Evolutionary conservation across 768 basidiomycete species (phyloP), one percentile per base, ranked within the genome.

Genomic region (Coprinellus aureogranulatus): DNA sequence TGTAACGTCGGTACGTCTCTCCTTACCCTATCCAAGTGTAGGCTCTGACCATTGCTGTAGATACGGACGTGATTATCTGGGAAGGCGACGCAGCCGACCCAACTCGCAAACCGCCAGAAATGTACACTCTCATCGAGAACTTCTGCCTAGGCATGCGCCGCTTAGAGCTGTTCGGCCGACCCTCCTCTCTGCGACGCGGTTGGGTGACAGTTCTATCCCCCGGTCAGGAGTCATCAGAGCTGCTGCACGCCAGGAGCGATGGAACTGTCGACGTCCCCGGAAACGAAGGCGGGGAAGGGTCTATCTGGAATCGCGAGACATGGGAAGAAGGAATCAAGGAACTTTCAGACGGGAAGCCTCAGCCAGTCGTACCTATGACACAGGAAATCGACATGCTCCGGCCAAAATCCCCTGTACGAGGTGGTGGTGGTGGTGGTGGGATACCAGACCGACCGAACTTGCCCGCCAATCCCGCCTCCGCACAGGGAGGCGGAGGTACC

Each of bases 11-110:
- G 92, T 91, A 69, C 51, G 91, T 71, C 1, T 25, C 6, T 54
- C 25, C 18, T 31, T 27, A 58, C 26, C 30, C 22, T 54, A 16
- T 22, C 44, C 42, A 26, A 37, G 22, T 51, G 47, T 10, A 28
- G 8, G 47, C 30, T 53, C 22, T 16, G 9, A 25, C 53, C 11
- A 40, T 50, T 20, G 22, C 41, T 31, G 22, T 59, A 93, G 94
- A 96, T 67, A 96, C 94, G n/a, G 94, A 97, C 70, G 91, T 96
- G 10, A 87, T 96, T 57, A 87, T 98, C 20, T 97, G 95, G 94
- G 92, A 94, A 78, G 90, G 92, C n/a, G 92, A 95, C 63, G 76
- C 86, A 5, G 70, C 79, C 3, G 94, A 96, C 71, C 90, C 92
- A 2, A 87, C 84, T 2, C 83, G 86, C 44, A 93, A 93, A 72